A percentile compares a stretch with the other conserved stretches of the same genome.
phyloP scores from a whole-genome alignment of 2,329 filamentous ascomycete genomes.

The Exophiala alcalophila region DNA sequence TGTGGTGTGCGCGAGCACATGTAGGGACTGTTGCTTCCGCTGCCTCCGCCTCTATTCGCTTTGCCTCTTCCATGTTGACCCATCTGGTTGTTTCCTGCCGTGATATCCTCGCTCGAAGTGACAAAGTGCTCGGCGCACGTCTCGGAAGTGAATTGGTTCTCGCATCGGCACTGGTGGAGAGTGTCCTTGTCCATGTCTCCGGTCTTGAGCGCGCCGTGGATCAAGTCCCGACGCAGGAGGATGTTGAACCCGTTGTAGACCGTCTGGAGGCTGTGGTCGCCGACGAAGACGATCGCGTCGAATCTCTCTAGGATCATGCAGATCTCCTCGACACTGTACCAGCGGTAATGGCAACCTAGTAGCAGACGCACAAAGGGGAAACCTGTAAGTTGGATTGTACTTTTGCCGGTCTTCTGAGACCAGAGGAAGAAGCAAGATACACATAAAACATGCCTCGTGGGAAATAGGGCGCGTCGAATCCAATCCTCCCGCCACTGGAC shows the following conservation, averaged over 20 bases:
- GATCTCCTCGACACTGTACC: conserved; percentile 43
- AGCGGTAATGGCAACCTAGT: conserved; percentile 43
- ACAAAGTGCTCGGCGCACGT: conserved; percentile 33
- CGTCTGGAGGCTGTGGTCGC: conserved; percentile 40
- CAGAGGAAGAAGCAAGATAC: too few relatives aligned
- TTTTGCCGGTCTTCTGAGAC: too few relatives aligned
- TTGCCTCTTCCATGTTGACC: too few relatives aligned
- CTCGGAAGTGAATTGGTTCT: conserved; percentile 40
- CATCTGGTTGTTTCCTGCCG: too few relatives aligned
- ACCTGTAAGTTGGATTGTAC: too few relatives aligned
- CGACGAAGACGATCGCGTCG: conserved; percentile 42
- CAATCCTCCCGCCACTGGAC: conserved; percentile 42
- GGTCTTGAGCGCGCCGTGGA: conserved; percentile 39
- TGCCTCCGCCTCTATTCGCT: conserved; percentile 12
- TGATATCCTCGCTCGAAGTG: conserved; percentile 32
- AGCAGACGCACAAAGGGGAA: neutral
- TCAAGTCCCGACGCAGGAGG: conserved; percentile 43
- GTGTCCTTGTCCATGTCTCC: conserved; percentile 39
- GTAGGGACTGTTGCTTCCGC: conserved; percentile 17
- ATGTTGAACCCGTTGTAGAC: conserved; percentile 48
- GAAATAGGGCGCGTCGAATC: conserved; percentile 41
- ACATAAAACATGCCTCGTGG: conserved; percentile 39
- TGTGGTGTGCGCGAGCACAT: conserved; percentile 37
- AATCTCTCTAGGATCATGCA: conserved; percentile 47
- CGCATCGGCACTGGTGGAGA: conserved; percentile 38